phyloP scores from a whole-genome alignment of 768 basidiomycete genomes.

The Kwoniella sp. region DNA sequence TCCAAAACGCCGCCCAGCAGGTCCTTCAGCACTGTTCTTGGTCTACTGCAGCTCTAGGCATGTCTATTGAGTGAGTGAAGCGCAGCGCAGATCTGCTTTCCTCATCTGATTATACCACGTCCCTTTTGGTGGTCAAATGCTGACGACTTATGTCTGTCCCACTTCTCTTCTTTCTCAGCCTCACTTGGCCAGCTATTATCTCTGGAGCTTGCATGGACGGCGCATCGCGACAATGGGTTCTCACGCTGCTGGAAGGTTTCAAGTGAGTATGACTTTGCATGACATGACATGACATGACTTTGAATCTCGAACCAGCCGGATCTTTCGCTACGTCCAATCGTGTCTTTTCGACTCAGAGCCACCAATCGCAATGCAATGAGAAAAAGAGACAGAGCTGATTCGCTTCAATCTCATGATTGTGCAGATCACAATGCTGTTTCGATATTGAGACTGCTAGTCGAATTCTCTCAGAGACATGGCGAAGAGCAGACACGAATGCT shows the following conservation, averaged over 20 bases:
- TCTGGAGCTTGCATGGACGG: conserved; percentile 44
- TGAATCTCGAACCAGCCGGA: too few relatives aligned
- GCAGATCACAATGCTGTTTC: conserved; percentile 51
- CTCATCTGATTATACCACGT: too few relatives aligned
- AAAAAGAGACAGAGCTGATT: background rate
- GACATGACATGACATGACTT: too few relatives aligned
- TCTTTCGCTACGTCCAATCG: too few relatives aligned
- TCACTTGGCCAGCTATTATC: conserved; percentile 54
- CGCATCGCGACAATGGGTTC: conserved; percentile 40
- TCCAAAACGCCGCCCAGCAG: conserved; percentile 46
- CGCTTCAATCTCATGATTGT: background rate
- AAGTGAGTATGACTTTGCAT: conserved; percentile 34
- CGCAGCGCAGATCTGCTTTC: background rate
- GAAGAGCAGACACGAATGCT: conserved; percentile 37
- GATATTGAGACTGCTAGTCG: conserved; percentile 50
- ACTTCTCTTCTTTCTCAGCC: conserved; percentile 17
- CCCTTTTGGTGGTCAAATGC: too few relatives aligned
- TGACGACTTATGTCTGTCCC: too few relatives aligned
- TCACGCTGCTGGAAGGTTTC: conserved; percentile 49
- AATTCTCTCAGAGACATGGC: conserved; percentile 50
- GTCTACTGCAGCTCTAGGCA: conserved; percentile 48
- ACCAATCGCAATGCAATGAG: too few relatives aligned
- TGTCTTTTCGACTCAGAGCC: too few relatives aligned
- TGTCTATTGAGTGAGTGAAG: conserved; percentile 52
- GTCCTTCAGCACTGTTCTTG: conserved; percentile 49